These are phyloP conservation scores for Iberis pinnata DNA, from an alignment of 345 rosid genomes.

Conservation along the genomic window DNA sequence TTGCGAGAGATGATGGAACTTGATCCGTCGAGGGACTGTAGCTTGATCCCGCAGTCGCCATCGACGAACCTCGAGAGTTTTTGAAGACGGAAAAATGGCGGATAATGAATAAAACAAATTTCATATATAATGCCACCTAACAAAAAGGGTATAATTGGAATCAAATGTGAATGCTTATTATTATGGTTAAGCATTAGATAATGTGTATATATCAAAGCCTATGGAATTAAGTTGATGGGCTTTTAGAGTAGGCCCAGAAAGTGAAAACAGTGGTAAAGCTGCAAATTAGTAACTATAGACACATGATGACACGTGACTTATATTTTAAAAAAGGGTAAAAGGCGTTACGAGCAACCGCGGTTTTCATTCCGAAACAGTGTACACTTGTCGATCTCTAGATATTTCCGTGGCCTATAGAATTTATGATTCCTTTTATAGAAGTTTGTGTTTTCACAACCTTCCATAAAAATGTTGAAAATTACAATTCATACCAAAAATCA, in stretches of 20 bases:
- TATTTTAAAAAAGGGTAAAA: not conserved
- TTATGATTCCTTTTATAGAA: not conserved
- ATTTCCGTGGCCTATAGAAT: not conserved
- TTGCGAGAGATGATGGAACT: conserved; percentile 3
- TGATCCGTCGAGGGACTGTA: conserved; percentile 21
- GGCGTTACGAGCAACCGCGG: not conserved
- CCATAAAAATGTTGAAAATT: no score
- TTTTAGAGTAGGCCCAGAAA: not conserved
- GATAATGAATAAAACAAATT: not conserved
- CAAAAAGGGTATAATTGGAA: no score
- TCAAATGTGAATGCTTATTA: no score
- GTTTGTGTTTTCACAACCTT: not conserved
- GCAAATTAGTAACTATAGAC: not conserved
- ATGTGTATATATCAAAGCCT: not conserved
- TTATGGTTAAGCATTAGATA: no score
- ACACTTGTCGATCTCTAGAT: conserved; percentile 5
- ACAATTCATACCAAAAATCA: no score
- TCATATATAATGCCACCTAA: no score
- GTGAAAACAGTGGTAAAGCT: not conserved
- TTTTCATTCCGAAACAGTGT: conserved; percentile 11
- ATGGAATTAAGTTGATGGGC: not conserved
- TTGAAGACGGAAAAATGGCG: conserved; percentile 8
- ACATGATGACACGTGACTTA: not conserved
- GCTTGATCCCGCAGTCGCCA: conserved; percentile 29
- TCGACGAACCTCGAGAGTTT: conserved; percentile 13